A percentile compares a stretch with the other conserved stretches of the same genome.
These are phyloP conservation scores for Alternaria consortialis DNA, from an alignment of 2,329 filamentous ascomycete genomes.

Conservation along the genomic window DNA sequence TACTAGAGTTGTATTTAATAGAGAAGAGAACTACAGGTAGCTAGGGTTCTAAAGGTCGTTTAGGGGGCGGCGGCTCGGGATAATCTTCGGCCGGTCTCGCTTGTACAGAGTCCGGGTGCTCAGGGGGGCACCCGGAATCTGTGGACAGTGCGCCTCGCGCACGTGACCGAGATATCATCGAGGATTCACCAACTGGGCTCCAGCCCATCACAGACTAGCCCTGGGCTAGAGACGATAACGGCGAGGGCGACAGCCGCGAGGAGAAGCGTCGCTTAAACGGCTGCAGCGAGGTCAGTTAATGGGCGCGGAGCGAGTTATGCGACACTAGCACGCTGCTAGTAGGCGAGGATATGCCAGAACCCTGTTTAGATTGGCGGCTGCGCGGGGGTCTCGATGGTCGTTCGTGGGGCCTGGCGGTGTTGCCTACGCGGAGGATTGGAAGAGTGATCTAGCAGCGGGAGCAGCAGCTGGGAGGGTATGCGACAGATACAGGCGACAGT, in stretches of 20 bases:
- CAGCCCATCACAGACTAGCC: too few species aligned
- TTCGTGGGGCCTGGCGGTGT: conserved; percentile 16
- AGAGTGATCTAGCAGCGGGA: background rate
- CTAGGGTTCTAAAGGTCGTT: too few species aligned
- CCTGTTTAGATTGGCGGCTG: conserved; percentile 49
- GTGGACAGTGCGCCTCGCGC: too few species aligned
- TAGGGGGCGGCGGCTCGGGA: too few species aligned
- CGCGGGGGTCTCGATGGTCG: conserved; percentile 20
- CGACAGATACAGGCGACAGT: background rate
- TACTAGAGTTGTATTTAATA: too few species aligned
- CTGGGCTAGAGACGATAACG: conserved; percentile 67
- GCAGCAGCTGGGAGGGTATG: background rate
- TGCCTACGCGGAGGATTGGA: conserved; percentile 9
- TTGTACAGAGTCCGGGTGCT: too few species aligned
- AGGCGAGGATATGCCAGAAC: conserved; percentile 67
- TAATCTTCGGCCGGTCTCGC: too few species aligned
- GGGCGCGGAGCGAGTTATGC: conserved; percentile 73
- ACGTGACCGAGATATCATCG: too few species aligned
- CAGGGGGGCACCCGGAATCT: too few species aligned
- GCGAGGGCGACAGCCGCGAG: conserved; percentile 76
- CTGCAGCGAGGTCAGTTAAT: conserved; percentile 84
- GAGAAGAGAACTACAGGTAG: too few species aligned
- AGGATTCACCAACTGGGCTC: too few species aligned
- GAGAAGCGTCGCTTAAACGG: conserved; percentile 96
- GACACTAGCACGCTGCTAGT: conserved; percentile 77